Evolutionary conservation across 148 eudicot species (phyloP), one percentile per base, ranked within the genome.

Genomic region (Gaultheria prostrata): DNA sequence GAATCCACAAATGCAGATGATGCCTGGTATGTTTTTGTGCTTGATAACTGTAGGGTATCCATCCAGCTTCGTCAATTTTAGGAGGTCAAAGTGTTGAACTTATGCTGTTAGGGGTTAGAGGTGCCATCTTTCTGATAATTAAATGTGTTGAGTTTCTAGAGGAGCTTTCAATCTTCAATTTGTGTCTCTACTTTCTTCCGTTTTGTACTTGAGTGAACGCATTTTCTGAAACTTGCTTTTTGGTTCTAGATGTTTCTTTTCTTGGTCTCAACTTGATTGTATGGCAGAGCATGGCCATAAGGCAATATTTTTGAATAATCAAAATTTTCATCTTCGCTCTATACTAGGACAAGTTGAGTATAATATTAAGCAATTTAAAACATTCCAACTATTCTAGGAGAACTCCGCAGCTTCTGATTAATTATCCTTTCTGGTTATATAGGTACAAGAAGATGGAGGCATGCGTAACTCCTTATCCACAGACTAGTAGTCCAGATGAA

Each of bases 371-470:
- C 46, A 63, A 3, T 80, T 61, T n/a, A 26, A 8, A 80, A 8
- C 21, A 43, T 21, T 43, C 3, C 6, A 24, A 50, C 21, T 30
- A 43, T 50, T 32, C 48, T 70, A 21, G 24, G 50, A 18, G 61
- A 48, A 59, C 21, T 69, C 35, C 24, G 17, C 28, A 48, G 30
- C 18, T 32, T 72, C 56, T 24, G 63, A 51, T 21, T 82, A 35
- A 9, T 67, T 81, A 67, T 8, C 1, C 30, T 24, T 54, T 77
- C 84, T 78, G 45, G 30, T 32, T 30, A 72, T 18, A 54, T 82
- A 89, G 92, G 92, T 90, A 90, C 63, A 89, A 90, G 86, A 89
- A 87, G 81, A 90, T 89, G 89, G 91, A 90, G 85, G 79, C 86
- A 56, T 90, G 92, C 75, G 81, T 90, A 59, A 90, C 92, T 85